Evolutionary conservation across 2,329 filamentous ascomycete genomes (phyloP).

Genomic region (Xylariomycetidae sp.): DNA sequence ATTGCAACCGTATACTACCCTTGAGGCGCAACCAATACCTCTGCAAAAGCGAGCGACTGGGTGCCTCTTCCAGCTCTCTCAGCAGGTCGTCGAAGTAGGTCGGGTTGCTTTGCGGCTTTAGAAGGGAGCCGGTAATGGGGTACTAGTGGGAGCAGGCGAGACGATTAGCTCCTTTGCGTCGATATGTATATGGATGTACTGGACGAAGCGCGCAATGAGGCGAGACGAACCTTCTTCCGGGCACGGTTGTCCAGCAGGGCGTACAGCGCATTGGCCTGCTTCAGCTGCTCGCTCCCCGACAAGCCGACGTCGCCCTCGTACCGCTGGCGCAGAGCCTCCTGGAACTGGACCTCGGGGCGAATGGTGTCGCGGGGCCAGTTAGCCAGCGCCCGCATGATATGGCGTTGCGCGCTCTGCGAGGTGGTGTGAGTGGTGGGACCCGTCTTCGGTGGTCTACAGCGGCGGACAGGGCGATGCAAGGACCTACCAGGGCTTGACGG

Average conservation of each 20-base stretch:
- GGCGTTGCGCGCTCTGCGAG: constrained; percentile 36
- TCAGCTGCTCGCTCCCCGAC: constrained; percentile 43
- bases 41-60: constrained; percentile 48
- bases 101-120: constrained; percentile 56
- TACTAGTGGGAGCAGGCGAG: no score
- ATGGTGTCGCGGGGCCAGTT: constrained; percentile 60
- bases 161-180: no score
- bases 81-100: constrained; percentile 57
- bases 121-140: constrained; percentile 41
- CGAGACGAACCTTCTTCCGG: constrained; percentile 40
- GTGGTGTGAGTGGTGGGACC: no score
- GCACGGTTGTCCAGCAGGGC: constrained; percentile 56
- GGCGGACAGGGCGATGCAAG: no score
- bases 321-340: constrained; percentile 45
- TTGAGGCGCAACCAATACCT: constrained; percentile 48
- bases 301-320: constrained; percentile 25
- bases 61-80: constrained; percentile 57
- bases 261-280: constrained; percentile 54
- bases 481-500: no score
- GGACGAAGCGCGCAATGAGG: constrained; percentile 2
- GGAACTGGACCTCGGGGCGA: constrained; percentile 57
- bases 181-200: no score
- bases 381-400: constrained; percentile 44
- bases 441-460: no score
- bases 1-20: constrained; percentile 55